phyloP scores from a whole-genome alignment of 805 yeast genomes.

The Monosporozyma yasuniensis region DNA sequence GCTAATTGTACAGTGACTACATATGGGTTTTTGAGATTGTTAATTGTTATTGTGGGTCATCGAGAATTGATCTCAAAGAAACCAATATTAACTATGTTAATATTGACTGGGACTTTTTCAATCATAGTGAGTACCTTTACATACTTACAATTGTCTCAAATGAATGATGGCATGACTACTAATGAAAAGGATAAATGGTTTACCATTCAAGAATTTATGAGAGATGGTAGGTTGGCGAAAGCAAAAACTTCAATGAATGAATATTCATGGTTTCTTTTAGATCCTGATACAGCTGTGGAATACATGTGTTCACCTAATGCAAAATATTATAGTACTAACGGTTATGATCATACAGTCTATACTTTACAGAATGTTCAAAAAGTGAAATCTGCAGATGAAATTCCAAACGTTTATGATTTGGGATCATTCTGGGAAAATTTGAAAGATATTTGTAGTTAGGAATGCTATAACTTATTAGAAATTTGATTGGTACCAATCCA shows the following conservation, averaged over 20 bases:
- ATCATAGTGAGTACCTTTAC: constrained; percentile 39
- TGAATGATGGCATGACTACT: constrained; percentile 64
- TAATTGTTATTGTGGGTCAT: constrained; percentile 1
- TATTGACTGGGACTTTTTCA: constrained; percentile 29
- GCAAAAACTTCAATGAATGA: background rate
- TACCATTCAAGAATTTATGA: constrained; percentile 44
- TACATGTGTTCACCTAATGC: background rate
- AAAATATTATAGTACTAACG: constrained; percentile 24
- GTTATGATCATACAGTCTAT: constrained; percentile 21
- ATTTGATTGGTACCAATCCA: constrained; percentile 13
- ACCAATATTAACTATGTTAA: constrained; percentile 1
- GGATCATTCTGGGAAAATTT: constrained; percentile 22
- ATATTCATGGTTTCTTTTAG: constrained; percentile 15
- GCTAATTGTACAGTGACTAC: constrained; percentile 38
- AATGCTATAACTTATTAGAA: background rate
- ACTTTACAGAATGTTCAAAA: constrained; percentile 6
- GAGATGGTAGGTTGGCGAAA: constrained; percentile 31
- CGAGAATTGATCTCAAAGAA: background rate
- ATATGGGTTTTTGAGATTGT: constrained; percentile 35
- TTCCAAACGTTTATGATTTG: constrained; percentile 26
- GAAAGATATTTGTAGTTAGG: constrained; percentile 10
- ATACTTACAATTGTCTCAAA: constrained; percentile 38
- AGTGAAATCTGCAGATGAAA: constrained; percentile 12
- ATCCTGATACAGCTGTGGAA: constrained; percentile 2
- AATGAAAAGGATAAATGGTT: constrained; percentile 70